Percentiles rank a stretch among this genome's conserved stretches.
phyloP scores from a whole-genome alignment of 768 basidiomycete species.

The Hygrocybe coccinea region DNA sequence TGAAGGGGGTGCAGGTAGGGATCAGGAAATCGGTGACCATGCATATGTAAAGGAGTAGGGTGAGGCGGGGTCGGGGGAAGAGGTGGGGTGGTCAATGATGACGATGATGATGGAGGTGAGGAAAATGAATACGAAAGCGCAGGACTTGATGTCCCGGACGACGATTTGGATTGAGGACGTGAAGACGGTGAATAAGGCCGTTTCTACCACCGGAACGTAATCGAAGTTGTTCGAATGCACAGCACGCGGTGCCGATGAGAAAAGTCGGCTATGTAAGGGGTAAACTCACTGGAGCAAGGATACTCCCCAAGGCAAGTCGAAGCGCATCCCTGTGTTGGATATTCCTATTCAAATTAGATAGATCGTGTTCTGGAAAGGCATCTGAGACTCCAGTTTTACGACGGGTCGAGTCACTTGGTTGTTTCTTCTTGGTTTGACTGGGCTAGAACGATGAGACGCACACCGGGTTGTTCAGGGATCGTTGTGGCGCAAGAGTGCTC shows the following conservation, averaged over 20 bases:
- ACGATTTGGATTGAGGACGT: conserved; percentile 34
- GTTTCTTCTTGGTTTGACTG: background rate
- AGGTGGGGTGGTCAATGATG: conserved; percentile 21
- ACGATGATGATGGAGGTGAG: conserved; percentile 11
- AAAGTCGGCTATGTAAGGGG: background rate
- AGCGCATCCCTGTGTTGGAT: conserved; percentile 46
- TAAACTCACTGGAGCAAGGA: conserved; percentile 51
- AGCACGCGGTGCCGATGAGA: conserved; percentile 9
- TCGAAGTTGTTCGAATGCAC: background rate
- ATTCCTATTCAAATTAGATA: conserved; percentile 26
- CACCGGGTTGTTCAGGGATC: background rate
- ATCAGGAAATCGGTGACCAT: conserved; percentile 24
- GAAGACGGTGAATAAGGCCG: conserved; percentile 40
- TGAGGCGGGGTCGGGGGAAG: conserved; percentile 24
- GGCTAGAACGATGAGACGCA: background rate
- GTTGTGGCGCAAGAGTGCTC: background rate
- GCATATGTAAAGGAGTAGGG: conserved; percentile 19
- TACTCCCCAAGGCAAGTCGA: conserved; percentile 55
- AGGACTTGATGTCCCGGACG: conserved; percentile 50
- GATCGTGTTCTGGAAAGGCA: conserved; percentile 19
- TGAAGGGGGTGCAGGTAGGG: conserved; percentile 17
- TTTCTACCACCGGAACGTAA: conserved; percentile 36
- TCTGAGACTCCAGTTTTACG: background rate
- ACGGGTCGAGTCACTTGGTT: background rate
- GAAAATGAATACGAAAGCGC: conserved; percentile 35